These are phyloP conservation scores for Aegilops sharonensis DNA, from an alignment of 176 grass and related monocot genomes.

Conservation along the genomic window DNA sequence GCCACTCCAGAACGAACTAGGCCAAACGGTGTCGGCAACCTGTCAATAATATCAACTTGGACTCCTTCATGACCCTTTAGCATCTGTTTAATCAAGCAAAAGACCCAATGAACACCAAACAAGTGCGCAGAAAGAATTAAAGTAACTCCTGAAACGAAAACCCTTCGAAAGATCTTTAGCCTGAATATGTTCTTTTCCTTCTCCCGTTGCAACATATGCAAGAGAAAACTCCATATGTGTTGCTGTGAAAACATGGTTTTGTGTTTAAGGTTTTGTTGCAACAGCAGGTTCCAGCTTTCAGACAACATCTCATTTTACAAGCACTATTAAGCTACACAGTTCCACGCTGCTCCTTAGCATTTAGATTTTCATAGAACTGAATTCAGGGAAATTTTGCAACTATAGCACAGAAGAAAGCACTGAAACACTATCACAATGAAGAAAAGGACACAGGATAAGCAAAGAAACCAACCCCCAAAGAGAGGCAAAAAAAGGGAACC, in stretches of 20 bases:
- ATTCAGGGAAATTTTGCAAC: background rate
- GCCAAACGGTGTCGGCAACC: constrained; percentile 80
- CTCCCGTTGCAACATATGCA: background rate
- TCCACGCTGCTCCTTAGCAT: background rate
- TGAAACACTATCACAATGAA: background rate
- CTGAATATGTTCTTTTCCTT: background rate
- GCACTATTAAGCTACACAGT: background rate
- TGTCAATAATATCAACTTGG: constrained; percentile 79
- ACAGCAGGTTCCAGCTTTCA: background rate
- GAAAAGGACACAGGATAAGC: background rate
- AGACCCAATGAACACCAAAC: no score
- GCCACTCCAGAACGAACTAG: constrained; percentile 87
- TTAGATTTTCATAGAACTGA: background rate
- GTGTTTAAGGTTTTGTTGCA: background rate
- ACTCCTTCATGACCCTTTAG: constrained; percentile 64
- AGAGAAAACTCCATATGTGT: background rate
- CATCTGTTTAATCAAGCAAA: constrained; percentile 54
- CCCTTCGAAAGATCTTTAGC: background rate
- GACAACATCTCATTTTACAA: background rate
- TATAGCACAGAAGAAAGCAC: background rate
- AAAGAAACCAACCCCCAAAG: background rate
- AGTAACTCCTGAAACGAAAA: background rate
- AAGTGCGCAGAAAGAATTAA: background rate
- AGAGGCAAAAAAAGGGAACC: background rate
- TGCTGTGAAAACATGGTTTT: background rate